Conservation (phyloP, 2,329 filamentous ascomycete genomes). For the Fusarium decemcellulare region DNA sequence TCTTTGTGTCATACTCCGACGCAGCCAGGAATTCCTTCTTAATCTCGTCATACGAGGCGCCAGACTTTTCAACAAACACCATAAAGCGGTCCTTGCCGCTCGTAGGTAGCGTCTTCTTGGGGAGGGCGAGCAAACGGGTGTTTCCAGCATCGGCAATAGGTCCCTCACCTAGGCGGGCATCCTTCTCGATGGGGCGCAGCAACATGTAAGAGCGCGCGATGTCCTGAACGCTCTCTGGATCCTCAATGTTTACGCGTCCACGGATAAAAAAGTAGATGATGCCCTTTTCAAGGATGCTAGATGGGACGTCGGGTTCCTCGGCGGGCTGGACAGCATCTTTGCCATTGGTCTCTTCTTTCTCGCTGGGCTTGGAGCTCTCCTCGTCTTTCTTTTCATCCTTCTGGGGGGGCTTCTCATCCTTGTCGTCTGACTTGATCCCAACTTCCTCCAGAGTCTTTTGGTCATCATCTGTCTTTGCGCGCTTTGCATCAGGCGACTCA, state of each 20-base stretch:
- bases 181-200: constrained; percentile 78
- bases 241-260: constrained; percentile 79
- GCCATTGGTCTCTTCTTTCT: constrained; percentile 18
- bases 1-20: constrained; percentile 82
- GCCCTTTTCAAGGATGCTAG: constrained; percentile 84
- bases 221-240: constrained; percentile 78
- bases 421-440: constrained; percentile 13
- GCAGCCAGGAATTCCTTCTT: constrained; percentile 79
- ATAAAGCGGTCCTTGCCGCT: constrained; percentile 80
- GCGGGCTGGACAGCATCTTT: constrained; percentile 37
- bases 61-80: constrained; percentile 85
- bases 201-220: constrained; percentile 86
- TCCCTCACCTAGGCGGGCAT: constrained; percentile 71
- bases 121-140: constrained; percentile 81
- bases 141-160: constrained; percentile 67
- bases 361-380: constrained; percentile 1
- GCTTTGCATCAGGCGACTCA: constrained; percentile 45
- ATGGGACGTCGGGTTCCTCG: constrained; percentile 53
- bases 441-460: constrained; percentile 44
- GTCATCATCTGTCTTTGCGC: constrained; percentile 39
- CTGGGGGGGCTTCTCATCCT: not conserved
- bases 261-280: constrained; percentile 94
- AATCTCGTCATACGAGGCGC: constrained; percentile 76
- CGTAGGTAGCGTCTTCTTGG: constrained; percentile 86
- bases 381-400: constrained; percentile 19